Evolutionary conservation across 129 eudicot species (phyloP), one percentile per base, ranked within the genome.

Genomic region (Helianthus tuberosus): DNA sequence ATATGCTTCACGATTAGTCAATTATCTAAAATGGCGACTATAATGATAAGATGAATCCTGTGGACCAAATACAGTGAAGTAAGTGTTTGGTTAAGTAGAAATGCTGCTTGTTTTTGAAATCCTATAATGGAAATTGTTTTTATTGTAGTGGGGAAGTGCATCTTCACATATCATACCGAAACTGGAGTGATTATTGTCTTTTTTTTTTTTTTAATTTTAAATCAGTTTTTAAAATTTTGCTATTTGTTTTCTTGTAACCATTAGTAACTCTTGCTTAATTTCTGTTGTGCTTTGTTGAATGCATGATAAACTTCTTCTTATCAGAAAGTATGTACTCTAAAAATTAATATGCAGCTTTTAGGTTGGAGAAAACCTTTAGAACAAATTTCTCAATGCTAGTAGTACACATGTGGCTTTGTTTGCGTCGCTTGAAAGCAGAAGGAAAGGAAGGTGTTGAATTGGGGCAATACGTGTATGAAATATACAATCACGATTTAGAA

Each of bases 321-420:
- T 48, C 49, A 52, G 44, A 61, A 64, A 75, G 15, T 64, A 10
- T n/a, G 38, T 8, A 44, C 14, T 43, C 57, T 72, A 72, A 82
- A 82, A 52, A 64, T 69, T 64, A 52, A 74, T 25, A 11, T 88
- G 91, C 91, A 94, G 98, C 72, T 54, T 94, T 94, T 80, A 84
- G 85, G 88, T 78, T 94, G 93, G 98, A 94, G 88, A 88, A 84
- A 72, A 90, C 93, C 75, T 94, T 94, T 51, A 94, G 87, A 83
- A 94, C 97, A 35, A 90, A 88, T 16, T 94, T 86, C 71, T 86
- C 97, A 25, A 81, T 94, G 84, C 98, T 94, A 11, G 88, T 94
- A 16, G 79, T 94, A 65, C 98, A 94, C 78, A 94, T 88, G 98
- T 94, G 98, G 98, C 86, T 94, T 65, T 88, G 96, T 88, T 82